Percentiles rank a stretch among this genome's conserved stretches.
Conservation (phyloP, 169 alveolate genomes). For the Eimeria necatrix region DNA sequence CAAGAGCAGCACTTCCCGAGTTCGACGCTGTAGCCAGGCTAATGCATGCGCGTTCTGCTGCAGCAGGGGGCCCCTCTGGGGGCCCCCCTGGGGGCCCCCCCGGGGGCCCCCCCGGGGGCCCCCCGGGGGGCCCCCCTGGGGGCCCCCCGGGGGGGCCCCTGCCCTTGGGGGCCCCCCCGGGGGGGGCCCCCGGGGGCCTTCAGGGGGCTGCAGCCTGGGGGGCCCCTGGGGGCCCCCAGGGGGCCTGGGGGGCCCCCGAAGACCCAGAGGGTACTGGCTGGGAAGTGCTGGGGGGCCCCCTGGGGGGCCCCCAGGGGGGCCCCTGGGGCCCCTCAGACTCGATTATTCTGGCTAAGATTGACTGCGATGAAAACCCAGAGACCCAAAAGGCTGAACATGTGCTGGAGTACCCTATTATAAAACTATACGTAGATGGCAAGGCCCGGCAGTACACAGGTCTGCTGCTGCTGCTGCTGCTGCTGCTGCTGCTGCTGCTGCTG, state of each 20-base stretch:
- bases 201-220: too few relatives aligned
- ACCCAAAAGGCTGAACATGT: constrained; percentile 83
- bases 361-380: constrained; percentile 74
- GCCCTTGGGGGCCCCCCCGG: not conserved
- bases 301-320: too few relatives aligned
- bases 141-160: too few relatives aligned
- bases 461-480: not conserved
- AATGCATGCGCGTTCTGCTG: constrained; percentile 1
- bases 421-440: constrained; percentile 84
- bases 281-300: too few relatives aligned
- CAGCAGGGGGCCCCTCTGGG: not conserved
- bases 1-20: constrained; percentile 65
- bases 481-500: too few relatives aligned
- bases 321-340: not conserved
- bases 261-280: too few relatives aligned
- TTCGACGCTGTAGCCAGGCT: constrained; percentile 84
- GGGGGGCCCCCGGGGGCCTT: not conserved
- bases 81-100: not conserved
- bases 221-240: too few relatives aligned
- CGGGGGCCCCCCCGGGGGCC: not conserved
- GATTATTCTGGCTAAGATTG: constrained; percentile 56
- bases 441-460: constrained; percentile 84
- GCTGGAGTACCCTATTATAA: constrained; percentile 87
- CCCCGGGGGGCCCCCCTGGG: not conserved
- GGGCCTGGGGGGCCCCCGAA: too few relatives aligned